These are phyloP conservation scores for Apiotrichum sp. DNA, from an alignment of 1,284 basidiomycete genomes.

Conservation along the genomic window DNA sequence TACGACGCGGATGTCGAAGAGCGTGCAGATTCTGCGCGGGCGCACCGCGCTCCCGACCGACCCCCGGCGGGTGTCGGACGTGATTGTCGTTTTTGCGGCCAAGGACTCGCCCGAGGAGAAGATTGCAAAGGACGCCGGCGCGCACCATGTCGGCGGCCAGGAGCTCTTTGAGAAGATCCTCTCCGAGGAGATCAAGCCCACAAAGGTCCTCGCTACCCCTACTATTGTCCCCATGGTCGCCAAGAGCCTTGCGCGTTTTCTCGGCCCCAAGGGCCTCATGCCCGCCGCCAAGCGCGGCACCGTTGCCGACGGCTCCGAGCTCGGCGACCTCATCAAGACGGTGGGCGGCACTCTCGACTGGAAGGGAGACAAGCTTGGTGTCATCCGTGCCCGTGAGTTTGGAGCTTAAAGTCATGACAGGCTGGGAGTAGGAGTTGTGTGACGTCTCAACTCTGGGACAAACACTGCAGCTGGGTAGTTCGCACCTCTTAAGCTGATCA, in stretches of 20 bases:
- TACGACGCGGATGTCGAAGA: constrained; percentile 66
- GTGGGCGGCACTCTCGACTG: constrained; percentile 82
- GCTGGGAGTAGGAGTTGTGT: too few species aligned
- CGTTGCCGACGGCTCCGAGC: constrained; percentile 67
- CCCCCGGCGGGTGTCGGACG: constrained; percentile 60
- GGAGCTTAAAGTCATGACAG: too few species aligned
- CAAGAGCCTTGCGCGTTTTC: constrained; percentile 72
- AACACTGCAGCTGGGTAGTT: too few species aligned
- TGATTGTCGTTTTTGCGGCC: constrained; percentile 81
- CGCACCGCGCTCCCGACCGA: constrained; percentile 64
- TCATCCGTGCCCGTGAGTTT: constrained; percentile 58
- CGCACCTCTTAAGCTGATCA: too few species aligned
- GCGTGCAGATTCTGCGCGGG: constrained; percentile 65
- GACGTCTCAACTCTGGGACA: too few species aligned
- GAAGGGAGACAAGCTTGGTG: constrained; percentile 83
- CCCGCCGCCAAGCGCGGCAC: constrained; percentile 89
- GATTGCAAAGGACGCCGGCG: constrained; percentile 71
- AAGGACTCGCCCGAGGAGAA: constrained; percentile 45
- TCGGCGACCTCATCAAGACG: constrained; percentile 70
- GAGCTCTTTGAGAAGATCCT: constrained; percentile 66
- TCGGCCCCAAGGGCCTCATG: constrained; percentile 94
- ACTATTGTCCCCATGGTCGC: constrained; percentile 72
- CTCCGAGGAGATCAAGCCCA: constrained; percentile 36
- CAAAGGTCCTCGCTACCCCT: constrained; percentile 62
- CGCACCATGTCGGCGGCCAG: constrained; percentile 74